phyloP scores from a whole-genome alignment of 768 basidiomycete genomes.

The Pleurotus ostreatus region DNA sequence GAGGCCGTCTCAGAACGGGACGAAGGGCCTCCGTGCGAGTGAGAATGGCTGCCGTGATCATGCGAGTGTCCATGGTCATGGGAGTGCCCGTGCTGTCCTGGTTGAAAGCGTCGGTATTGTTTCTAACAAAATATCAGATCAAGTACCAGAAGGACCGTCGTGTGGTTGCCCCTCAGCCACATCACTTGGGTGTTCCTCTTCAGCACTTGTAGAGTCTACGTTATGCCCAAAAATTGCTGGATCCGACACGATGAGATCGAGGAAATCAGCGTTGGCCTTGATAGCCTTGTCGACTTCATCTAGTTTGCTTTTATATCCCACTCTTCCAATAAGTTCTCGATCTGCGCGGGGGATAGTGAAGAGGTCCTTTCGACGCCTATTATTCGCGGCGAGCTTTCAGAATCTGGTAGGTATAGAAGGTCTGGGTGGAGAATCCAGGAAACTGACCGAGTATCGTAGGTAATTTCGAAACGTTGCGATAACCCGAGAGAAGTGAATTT shows the following conservation, averaged over 20 bases:
- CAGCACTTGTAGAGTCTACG: slow-evolving; percentile 11
- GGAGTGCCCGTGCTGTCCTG: slow-evolving; percentile 19
- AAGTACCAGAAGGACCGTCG: neutral
- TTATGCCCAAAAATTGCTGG: slow-evolving; percentile 75
- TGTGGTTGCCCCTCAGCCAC: slow-evolving; percentile 12
- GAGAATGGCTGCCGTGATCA: slow-evolving; percentile 29
- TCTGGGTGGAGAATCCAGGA: neutral
- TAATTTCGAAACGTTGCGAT: slow-evolving; percentile 74
- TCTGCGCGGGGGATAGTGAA: slow-evolving; percentile 67
- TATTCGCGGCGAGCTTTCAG: slow-evolving; percentile 45
- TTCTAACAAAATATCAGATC: neutral
- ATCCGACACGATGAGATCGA: slow-evolving; percentile 68
- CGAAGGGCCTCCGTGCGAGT: slow-evolving; percentile 3
- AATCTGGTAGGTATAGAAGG: slow-evolving; percentile 8
- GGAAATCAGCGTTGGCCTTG: slow-evolving; percentile 72
- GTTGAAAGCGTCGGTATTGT: slow-evolving; percentile 17
- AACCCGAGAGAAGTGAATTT: slow-evolving; percentile 71
- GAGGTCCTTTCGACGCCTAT: slow-evolving; percentile 71
- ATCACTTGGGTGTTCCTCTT: slow-evolving; percentile 27
- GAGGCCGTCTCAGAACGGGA: slow-evolving; percentile 24
- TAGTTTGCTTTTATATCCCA: slow-evolving; percentile 80
- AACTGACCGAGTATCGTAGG: slow-evolving; percentile 64
- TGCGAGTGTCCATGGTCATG: slow-evolving; percentile 29
- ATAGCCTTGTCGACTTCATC: slow-evolving; percentile 80
- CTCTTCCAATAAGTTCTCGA: slow-evolving; percentile 56